A percentile compares a stretch with the other conserved stretches of the same genome.
phyloP scores from a whole-genome alignment of 441 rosid genomes.

The Bocquillonia castaneifolia region DNA sequence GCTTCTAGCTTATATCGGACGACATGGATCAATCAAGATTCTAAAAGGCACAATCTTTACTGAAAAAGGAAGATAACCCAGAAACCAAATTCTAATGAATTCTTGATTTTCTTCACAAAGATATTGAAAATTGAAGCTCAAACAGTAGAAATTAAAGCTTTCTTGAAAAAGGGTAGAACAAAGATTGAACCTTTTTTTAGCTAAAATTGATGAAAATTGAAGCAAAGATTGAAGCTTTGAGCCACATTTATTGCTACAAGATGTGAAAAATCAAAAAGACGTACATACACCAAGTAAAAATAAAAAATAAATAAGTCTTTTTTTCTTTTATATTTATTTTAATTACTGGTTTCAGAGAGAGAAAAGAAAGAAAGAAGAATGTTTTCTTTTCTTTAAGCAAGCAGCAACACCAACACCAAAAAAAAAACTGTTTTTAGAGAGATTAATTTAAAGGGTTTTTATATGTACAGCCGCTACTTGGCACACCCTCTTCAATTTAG shows the following conservation, averaged over 20 bases:
- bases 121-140: constrained; percentile 1
- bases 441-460: constrained; percentile 11
- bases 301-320: background rate
- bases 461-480: constrained; percentile 24
- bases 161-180: background rate
- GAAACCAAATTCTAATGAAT: background rate
- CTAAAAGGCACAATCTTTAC: constrained; percentile 23
- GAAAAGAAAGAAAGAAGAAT: constrained; percentile 11
- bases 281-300: too few species aligned
- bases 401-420: background rate
- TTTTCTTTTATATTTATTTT: background rate
- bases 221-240: constrained; percentile 19
- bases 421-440: background rate
- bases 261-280: background rate
- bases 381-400: constrained; percentile 8
- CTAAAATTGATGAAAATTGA: constrained; percentile 8
- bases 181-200: constrained; percentile 5
- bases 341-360: constrained; percentile 10
- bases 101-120: background rate
- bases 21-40: constrained; percentile 55
- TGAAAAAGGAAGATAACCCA: background rate
- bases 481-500: constrained; percentile 24
- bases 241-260: constrained; percentile 7
- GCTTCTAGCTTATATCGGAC: constrained; percentile 78
- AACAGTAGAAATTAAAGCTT: constrained; percentile 2